Conservation (phyloP, 805 yeast species). For the Suhomyces pyralidae region DNA sequence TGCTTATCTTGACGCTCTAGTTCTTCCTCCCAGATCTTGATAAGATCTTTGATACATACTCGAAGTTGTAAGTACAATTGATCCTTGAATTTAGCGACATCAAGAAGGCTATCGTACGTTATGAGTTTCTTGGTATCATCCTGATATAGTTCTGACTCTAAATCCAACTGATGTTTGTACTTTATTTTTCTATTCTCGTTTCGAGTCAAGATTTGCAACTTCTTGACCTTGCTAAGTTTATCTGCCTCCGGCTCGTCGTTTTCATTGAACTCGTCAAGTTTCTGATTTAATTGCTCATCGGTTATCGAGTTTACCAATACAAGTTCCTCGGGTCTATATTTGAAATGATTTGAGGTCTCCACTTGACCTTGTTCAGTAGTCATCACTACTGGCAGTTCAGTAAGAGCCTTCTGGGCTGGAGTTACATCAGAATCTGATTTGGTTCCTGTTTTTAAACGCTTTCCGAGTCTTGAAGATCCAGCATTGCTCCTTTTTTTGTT, state of each 20-base stretch:
- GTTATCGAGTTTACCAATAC: slow-evolving; percentile 14
- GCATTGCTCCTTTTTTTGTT: slow-evolving; percentile 5
- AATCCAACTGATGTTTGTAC: slow-evolving; percentile 25
- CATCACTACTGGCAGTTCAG: not conserved
- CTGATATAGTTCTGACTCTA: slow-evolving; percentile 17
- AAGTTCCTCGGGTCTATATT: slow-evolving; percentile 2
- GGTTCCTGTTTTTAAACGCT: not conserved
- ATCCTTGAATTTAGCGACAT: slow-evolving; percentile 13
- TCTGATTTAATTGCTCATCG: slow-evolving; percentile 22
- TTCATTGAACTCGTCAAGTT: slow-evolving; percentile 19
- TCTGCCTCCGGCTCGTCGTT: slow-evolving; percentile 9
- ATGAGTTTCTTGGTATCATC: slow-evolving; percentile 8
- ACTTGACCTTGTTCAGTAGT: not conserved
- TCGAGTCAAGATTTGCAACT: slow-evolving; percentile 16
- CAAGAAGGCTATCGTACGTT: slow-evolving; percentile 5
- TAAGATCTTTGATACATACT: slow-evolving; percentile 43
- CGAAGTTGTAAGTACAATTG: slow-evolving; percentile 42
- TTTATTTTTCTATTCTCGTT: slow-evolving; percentile 15
- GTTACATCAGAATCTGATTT: not conserved
- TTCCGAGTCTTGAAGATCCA: not conserved
- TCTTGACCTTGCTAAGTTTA: slow-evolving; percentile 13
- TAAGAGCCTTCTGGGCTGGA: not conserved
- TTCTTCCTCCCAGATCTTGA: slow-evolving; percentile 39
- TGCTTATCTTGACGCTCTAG: slow-evolving; percentile 3
- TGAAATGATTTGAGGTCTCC: slow-evolving; percentile 7